These are phyloP conservation scores for Helichrysum umbraculigerum DNA, from an alignment of 129 eudicot species.

Conservation along the genomic window DNA sequence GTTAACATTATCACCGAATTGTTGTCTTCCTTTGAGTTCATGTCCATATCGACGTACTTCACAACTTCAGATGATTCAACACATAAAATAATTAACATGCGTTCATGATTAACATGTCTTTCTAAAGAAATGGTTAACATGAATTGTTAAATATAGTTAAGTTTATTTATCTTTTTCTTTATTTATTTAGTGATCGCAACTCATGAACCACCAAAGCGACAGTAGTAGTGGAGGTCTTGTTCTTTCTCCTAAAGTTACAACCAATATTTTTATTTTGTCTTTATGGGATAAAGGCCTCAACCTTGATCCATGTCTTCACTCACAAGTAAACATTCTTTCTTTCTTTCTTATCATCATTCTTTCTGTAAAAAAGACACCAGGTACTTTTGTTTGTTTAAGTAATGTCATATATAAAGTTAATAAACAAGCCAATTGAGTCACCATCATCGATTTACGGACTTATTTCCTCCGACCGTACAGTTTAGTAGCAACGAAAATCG, in stretches of 20 bases:
- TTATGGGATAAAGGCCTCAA: constrained; percentile 32
- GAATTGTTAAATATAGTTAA: background rate
- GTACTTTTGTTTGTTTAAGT: background rate
- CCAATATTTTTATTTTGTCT: constrained; percentile 40
- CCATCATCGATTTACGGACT: background rate
- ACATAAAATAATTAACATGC: background rate
- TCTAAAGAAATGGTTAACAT: background rate
- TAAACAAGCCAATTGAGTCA: background rate
- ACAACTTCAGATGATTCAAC: background rate
- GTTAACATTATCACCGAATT: background rate
- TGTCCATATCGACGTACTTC: background rate
- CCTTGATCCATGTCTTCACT: constrained; percentile 37
- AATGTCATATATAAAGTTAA: background rate
- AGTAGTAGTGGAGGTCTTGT: constrained; percentile 32
- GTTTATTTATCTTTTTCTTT: background rate
- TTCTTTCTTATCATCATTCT: background rate
- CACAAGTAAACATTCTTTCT: constrained; percentile 31
- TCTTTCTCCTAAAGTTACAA: constrained; percentile 32
- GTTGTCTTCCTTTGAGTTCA: background rate
- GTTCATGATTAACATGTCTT: background rate
- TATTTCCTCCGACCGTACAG: background rate
- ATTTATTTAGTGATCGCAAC: constrained; percentile 10
- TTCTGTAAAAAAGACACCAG: background rate
- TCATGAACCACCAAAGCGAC: constrained; percentile 27
- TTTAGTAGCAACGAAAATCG: background rate